Evolutionary conservation across 1,284 basidiomycete species (phyloP), one percentile per base, ranked within the genome.

Genomic region (Trametes versicolor): DNA sequence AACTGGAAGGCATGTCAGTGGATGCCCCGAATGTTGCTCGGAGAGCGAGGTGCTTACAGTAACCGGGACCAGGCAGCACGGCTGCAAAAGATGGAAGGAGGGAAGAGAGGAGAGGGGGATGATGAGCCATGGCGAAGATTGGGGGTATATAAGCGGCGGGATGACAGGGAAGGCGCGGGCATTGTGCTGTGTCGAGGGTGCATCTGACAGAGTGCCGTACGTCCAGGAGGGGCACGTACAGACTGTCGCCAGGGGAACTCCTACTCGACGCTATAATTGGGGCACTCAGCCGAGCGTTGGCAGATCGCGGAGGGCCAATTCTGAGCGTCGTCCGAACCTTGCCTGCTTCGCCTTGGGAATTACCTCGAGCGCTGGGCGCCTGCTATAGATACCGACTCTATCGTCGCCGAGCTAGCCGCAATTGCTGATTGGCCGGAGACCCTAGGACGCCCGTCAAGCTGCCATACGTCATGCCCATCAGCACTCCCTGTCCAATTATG

Each of bases 61-160:
- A 70, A 68, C 66, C 69, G 71, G 72, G 69, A 66, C 66, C 67
- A 70, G 71, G 77, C 79, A 80, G 80, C 80, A 58, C 79, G 73
- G 80, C 80, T 81, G 80, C 79, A 52, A 62, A 70, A 61, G 65
- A 58, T 70, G 70, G 59, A 60, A 62, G 65, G 62, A 54, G 63
- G 62, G 57, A 63, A 58, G 39, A 65, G 65, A 66, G 70, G 64
- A 65, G 69, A 63, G 67, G 62, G 66, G 65, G 60, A 65, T 70
- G 62, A 60, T 65, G 67, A 58, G 63, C 60, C 52, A 63, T 68
- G 63, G 37, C 58, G 59, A 55, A 63, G 63, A 43, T n/a, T 43
- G 45, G 48, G 58, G 50, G 71, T 68, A 69, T 71, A 69, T 70
- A 63, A 58, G 58, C 47, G 34, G 21, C 29, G 60, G 65, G 66